Conservation (phyloP, 495 filamentous ascomycete species). For the Neurospora cerealis region DNA sequence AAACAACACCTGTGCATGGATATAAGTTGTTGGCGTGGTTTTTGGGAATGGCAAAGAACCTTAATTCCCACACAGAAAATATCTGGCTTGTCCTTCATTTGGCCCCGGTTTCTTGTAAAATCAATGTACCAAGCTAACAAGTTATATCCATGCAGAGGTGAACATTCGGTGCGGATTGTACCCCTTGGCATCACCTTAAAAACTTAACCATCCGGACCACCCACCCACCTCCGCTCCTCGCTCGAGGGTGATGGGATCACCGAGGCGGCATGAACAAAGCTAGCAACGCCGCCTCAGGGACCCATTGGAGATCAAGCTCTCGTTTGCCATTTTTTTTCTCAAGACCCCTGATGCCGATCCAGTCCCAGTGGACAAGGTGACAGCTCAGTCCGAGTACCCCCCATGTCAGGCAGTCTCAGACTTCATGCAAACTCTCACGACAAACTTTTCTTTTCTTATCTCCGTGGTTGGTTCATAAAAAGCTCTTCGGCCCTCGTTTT, state of each 20-base stretch:
- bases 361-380: background rate
- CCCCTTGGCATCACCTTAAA: background rate
- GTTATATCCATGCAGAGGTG: no score
- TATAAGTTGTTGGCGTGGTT: no score
- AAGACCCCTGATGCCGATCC: background rate
- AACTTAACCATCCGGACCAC: background rate
- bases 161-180: background rate
- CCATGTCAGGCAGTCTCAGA: background rate
- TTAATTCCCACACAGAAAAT: no score
- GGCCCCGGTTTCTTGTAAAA: no score
- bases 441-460: background rate
- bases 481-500: background rate
- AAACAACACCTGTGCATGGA: background rate
- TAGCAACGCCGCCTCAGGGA: background rate
- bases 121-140: no score
- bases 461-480: background rate
- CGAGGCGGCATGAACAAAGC: background rate
- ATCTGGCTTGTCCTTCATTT: no score
- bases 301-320: background rate
- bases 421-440: background rate
- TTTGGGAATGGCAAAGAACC: no score
- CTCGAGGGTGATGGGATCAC: background rate
- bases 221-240: background rate
- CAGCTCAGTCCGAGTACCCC: background rate
- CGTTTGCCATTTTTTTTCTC: background rate